A percentile compares a stretch with the other conserved stretches of the same genome.
phyloP scores from a whole-genome alignment of 176 grass and related monocot species.

The Lolium perenne region DNA sequence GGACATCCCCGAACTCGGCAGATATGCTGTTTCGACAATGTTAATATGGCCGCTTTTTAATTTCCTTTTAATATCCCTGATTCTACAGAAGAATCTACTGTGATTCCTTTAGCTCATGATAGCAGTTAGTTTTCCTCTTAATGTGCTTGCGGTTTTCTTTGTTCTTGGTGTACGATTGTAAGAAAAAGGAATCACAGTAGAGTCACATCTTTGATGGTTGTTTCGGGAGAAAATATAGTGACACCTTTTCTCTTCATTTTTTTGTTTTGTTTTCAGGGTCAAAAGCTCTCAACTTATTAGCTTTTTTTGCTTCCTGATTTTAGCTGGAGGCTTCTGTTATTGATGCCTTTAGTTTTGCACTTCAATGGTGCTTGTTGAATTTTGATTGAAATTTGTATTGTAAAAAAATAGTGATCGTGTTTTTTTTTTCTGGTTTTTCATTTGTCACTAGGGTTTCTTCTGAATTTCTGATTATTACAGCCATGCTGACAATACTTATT shows the following conservation, averaged over 20 bases:
- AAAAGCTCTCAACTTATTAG: slow-evolving; percentile 12
- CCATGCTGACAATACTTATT: background rate
- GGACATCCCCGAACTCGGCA: background rate
- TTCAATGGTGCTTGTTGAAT: slow-evolving; percentile 4
- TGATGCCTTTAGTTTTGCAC: slow-evolving; percentile 6
- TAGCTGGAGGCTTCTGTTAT: slow-evolving; percentile 19
- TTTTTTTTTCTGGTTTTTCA: slow-evolving; percentile 12
- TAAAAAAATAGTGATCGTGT: background rate
- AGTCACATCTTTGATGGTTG: slow-evolving; percentile 24
- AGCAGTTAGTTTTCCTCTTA: slow-evolving; percentile 12
- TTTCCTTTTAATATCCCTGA: no score
- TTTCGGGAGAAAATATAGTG: slow-evolving; percentile 2
- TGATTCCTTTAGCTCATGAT: slow-evolving; percentile 9
- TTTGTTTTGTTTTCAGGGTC: background rate
- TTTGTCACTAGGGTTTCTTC: background rate
- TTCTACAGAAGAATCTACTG: no score
- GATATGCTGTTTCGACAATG: background rate
- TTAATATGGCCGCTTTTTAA: no score
- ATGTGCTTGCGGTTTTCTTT: slow-evolving; percentile 19
- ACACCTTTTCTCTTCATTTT: background rate
- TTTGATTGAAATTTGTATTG: slow-evolving; percentile 9
- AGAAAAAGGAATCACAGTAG: background rate
- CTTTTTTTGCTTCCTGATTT: slow-evolving; percentile 22
- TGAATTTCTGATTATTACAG: slow-evolving; percentile 10
- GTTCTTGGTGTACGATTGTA: slow-evolving; percentile 3